Evolutionary conservation across 2,329 filamentous ascomycete species (phyloP), one percentile per base, ranked within the genome.

Genomic region (Aureobasidium mangrovei): DNA sequence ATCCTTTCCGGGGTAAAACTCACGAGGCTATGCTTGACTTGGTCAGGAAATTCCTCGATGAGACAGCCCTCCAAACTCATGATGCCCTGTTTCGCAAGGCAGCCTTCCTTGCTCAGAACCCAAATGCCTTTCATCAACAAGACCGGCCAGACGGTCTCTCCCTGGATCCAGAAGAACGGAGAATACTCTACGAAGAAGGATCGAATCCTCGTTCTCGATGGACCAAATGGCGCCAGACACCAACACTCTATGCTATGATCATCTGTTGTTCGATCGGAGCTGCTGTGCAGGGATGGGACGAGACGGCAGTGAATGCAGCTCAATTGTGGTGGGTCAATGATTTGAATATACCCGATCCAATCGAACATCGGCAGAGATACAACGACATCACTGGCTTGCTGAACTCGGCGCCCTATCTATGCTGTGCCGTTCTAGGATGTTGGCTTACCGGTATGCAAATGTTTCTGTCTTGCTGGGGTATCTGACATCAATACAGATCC

Each of bases 361-460:
- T 8, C 42, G n/a, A 27, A 2, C n/a, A 26, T 8, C 9, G n/a
- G 42, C 28, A 2, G 32, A 7, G 42, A 53, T 31, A 54, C 52
- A n/a, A 35, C 32, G 10, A 35, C 32, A 35, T 35, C 10, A 35
- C 32, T 35, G 46, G 46, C 18, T 31, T 49, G 7, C n/a, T 78
- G 36, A 87, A 87, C 63, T 75, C 74, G 0, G 77, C 77, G 0
- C 80, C 80, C 0, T 84, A 84, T 58, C 77, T 88, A 2, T 83
- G 81, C 69, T 88, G 82, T 60, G 82, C 84, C 3, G 68, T 86
- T 41, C 67, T 85, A 45, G 83, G 85, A 24, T 88, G 84, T 68
- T 89, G 86, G 85, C 44, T 53, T 29, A 35, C 48, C 10, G 32
- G 32, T 35, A 35, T 35, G 32, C 32, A 35, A 12, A 35, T 7